A percentile compares a stretch with the other conserved stretches of the same genome.
Evolutionary conservation across 176 grass and related monocot genomes (phyloP).

Genomic region (Rhynchospora breviuscula): DNA sequence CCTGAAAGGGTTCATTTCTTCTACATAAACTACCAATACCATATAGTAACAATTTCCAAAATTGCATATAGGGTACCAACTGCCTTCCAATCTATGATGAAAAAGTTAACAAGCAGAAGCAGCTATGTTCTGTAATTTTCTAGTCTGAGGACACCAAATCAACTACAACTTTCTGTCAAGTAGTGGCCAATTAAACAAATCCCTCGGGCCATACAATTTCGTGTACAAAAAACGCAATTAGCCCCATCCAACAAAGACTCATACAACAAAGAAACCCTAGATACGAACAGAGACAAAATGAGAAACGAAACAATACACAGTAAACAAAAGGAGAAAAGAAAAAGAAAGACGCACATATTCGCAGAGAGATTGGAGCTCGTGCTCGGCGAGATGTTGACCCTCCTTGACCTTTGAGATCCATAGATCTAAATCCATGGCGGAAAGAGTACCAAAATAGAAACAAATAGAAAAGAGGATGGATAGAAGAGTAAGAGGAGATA

Average conservation of each 20-base stretch:
- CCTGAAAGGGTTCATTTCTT: constrained; percentile 34
- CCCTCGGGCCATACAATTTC: background rate
- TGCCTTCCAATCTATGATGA: background rate
- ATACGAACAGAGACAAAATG: background rate
- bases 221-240: background rate
- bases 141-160: background rate
- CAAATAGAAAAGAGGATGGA: background rate
- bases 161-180: background rate
- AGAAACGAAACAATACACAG: background rate
- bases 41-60: background rate
- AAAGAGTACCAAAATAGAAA: background rate
- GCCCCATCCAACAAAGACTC: background rate
- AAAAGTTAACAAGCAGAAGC: background rate
- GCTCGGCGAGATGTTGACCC: constrained; percentile 87
- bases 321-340: background rate
- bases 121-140: background rate
- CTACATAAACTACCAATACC: background rate
- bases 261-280: constrained; percentile 29
- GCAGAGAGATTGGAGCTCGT: constrained; percentile 98
- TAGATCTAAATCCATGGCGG: constrained; percentile 95
- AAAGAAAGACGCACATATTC: constrained; percentile 67
- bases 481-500: background rate
- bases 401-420: constrained; percentile 99
- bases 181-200: background rate
- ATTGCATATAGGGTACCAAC: background rate